Conservation (phyloP, 768 basidiomycete species). For the Hirschioporus abietinus region DNA sequence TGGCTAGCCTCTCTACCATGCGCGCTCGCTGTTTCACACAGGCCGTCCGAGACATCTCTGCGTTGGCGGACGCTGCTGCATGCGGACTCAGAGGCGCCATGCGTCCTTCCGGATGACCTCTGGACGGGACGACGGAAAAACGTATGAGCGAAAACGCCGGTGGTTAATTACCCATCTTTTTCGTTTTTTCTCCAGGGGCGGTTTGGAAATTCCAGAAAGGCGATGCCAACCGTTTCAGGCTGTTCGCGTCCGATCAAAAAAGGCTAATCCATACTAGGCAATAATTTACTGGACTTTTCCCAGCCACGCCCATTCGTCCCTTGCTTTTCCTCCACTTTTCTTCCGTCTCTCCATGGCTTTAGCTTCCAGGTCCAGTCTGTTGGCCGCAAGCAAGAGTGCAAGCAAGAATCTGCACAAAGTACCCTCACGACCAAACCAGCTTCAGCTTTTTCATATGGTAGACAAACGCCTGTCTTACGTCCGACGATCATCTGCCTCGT, state of each 20-base stretch:
- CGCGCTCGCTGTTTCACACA: background rate
- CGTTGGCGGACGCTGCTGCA: no score
- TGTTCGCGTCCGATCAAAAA: background rate
- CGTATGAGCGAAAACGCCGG: background rate
- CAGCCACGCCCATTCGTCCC: background rate
- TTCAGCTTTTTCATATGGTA: no score
- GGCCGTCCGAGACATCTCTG: background rate
- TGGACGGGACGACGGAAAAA: background rate
- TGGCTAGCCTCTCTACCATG: background rate
- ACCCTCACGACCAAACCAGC: no score
- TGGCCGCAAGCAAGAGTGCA: no score
- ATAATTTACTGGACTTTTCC: no score
- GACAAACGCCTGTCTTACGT: no score
- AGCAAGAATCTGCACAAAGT: no score
- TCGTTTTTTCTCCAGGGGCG: background rate
- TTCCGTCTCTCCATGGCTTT: background rate
- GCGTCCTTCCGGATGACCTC: background rate
- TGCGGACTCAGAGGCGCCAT: background rate
- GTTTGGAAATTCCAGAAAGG: background rate
- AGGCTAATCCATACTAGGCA: background rate
- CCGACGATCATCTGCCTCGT: no score
- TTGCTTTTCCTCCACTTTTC: background rate
- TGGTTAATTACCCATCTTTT: no score
- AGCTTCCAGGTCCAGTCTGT: no score
- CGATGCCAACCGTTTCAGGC: background rate